Conservation (phyloP, 1,139 yeast genomes). For the Geotrichum restrictum region DNA sequence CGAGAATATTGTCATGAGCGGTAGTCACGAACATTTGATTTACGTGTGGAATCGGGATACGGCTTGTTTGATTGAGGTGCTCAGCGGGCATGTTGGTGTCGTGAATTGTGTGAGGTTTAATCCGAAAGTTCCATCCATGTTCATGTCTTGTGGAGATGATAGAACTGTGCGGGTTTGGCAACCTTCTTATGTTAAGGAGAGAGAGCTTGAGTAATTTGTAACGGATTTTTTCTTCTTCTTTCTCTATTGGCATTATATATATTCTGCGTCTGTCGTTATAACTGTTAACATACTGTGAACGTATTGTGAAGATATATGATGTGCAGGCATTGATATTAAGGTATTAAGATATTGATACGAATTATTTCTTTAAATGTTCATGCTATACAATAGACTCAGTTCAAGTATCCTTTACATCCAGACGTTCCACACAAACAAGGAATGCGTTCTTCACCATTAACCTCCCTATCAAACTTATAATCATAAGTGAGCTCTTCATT, state of each 20-base stretch:
- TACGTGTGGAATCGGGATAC: constrained; percentile 77
- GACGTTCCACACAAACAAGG: constrained; percentile 93
- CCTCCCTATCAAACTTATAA: constrained; percentile 89
- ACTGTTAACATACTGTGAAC: too few relatives aligned
- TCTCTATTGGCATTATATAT: too few relatives aligned
- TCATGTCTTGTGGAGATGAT: constrained; percentile 74
- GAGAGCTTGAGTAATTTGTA: too few relatives aligned
- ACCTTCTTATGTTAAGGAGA: constrained; percentile 1
- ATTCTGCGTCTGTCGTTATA: too few relatives aligned
- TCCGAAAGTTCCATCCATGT: constrained; percentile 47
- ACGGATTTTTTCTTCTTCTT: too few relatives aligned
- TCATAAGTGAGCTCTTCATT: constrained; percentile 89
- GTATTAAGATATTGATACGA: too few relatives aligned
- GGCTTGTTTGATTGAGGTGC: constrained; percentile 62
- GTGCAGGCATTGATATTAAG: too few relatives aligned
- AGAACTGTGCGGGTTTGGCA: constrained; percentile 20
- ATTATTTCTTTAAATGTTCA: too few relatives aligned
- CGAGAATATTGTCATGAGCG: constrained; percentile 71
- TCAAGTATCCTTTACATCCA: constrained; percentile 87
- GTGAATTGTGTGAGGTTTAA: constrained; percentile 77
- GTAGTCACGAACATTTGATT: constrained; percentile 76
- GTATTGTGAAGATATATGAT: too few relatives aligned
- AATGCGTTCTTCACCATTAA: constrained; percentile 83
- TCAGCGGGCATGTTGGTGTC: constrained; percentile 62
- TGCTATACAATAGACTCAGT: too few relatives aligned